Percentiles rank a stretch among this genome's conserved stretches.
Conservation (phyloP, 495 filamentous ascomycete genomes). For the Physcia stellaris region DNA sequence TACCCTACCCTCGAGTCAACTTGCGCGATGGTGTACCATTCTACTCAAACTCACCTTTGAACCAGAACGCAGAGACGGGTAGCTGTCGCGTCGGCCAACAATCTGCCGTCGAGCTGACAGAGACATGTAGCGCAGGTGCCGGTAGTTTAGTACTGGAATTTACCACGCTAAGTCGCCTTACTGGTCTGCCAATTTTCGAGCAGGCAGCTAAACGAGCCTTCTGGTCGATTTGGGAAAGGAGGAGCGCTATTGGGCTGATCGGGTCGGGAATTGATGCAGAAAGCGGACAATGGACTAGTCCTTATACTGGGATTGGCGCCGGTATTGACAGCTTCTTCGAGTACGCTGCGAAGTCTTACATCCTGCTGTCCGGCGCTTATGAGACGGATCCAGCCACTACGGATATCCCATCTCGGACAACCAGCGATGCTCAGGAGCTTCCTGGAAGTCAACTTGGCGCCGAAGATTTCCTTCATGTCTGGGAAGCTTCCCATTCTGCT, state of each 20-base stretch:
- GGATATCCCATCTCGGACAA: conserved; percentile 22
- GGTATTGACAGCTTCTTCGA: conserved; percentile 97
- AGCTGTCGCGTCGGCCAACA: conserved; percentile 24
- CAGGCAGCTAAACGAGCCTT: conserved; percentile 82
- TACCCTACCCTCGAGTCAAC: conserved; percentile 93
- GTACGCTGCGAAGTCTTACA: conserved; percentile 87
- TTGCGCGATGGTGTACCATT: conserved; percentile 83
- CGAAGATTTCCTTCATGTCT: conserved; percentile 66
- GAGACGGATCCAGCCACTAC: not conserved
- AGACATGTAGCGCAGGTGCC: conserved; percentile 91
- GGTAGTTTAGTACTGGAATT: conserved; percentile 92
- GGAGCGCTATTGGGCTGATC: conserved; percentile 76
- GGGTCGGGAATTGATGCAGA: conserved; percentile 89
- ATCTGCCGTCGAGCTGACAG: conserved; percentile 59
- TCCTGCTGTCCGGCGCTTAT: conserved; percentile 57
- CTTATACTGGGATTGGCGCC: conserved; percentile 83
- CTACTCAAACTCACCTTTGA: conserved; percentile 67
- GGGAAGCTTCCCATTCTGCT: conserved; percentile 71
- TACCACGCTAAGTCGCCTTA: conserved; percentile 75
- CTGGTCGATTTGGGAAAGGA: conserved; percentile 82
- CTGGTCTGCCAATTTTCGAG: conserved; percentile 75
- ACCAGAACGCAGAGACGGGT: conserved; percentile 28
- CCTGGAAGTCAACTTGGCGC: conserved; percentile 54
- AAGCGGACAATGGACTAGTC: conserved; percentile 74
- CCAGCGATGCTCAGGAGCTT: conserved; percentile 32